These are phyloP conservation scores for Saccharomycopsis phalli DNA, from an alignment of 1,139 yeast species.

Conservation along the genomic window DNA sequence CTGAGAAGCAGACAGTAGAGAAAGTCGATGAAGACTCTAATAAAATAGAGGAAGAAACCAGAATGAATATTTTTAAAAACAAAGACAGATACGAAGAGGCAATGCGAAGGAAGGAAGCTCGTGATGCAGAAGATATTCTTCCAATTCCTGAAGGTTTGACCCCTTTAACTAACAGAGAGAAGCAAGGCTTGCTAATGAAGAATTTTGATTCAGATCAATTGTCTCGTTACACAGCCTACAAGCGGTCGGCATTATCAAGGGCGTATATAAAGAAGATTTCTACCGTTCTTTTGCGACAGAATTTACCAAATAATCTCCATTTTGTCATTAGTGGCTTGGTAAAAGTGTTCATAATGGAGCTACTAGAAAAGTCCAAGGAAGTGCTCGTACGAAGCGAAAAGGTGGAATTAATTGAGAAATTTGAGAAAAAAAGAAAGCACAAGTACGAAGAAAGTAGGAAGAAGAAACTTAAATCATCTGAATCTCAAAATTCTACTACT, in stretches of 20 bases:
- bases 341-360: slow-evolving; percentile 17
- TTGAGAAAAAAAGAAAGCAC: slow-evolving; percentile 6
- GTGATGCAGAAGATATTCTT: slow-evolving; percentile 9
- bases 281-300: slow-evolving; percentile 13
- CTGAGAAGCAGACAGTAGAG: slow-evolving; percentile 11
- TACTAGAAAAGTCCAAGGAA: slow-evolving; percentile 18
- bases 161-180: slow-evolving; percentile 17
- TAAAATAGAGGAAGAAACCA: slow-evolving; percentile 1
- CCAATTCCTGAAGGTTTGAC: slow-evolving; percentile 9
- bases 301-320: slow-evolving; percentile 12
- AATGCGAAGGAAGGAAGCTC: slow-evolving; percentile 1
- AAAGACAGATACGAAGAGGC: slow-evolving; percentile 8
- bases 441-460: slow-evolving; percentile 5
- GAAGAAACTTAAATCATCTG: not conserved
- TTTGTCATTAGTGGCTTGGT: slow-evolving; percentile 19
- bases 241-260: slow-evolving; percentile 14
- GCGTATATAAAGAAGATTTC: slow-evolving; percentile 18
- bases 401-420: slow-evolving; percentile 11
- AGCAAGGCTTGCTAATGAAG: slow-evolving; percentile 16
- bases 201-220: slow-evolving; percentile 11
- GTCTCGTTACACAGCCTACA: slow-evolving; percentile 16
- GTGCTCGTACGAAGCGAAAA: slow-evolving; percentile 14
- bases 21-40: slow-evolving; percentile 13
- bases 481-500: not conserved
- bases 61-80: slow-evolving; percentile 8